A percentile compares a stretch with the other conserved stretches of the same genome.
phyloP scores from a whole-genome alignment of 495 filamentous ascomycete species.

The Penicillium bialowiezense region DNA sequence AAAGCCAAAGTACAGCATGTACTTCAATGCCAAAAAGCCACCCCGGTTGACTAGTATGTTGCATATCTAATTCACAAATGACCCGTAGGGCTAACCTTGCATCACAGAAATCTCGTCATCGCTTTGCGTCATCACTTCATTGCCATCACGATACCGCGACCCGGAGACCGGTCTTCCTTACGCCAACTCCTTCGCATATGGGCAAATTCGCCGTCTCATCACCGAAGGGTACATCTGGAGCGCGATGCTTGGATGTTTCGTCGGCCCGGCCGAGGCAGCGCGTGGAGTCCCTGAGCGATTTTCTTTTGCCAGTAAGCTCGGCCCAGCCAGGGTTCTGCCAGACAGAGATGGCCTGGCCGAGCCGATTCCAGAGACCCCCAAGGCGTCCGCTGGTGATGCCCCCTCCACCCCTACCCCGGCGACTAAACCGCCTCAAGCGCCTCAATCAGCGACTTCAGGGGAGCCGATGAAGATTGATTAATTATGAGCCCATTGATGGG shows the following conservation, averaged over 20 bases:
- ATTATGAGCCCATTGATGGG: conserved; percentile 1
- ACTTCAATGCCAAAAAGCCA: conserved; percentile 52
- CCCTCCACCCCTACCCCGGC: conserved; percentile 7
- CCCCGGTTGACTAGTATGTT: conserved; percentile 48
- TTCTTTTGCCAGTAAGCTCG: conserved; percentile 25
- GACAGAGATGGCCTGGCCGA: neutral
- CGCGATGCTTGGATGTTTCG: conserved; percentile 69
- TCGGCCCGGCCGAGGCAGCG: conserved; percentile 58
- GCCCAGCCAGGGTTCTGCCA: neutral
- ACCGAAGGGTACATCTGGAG: conserved; percentile 70
- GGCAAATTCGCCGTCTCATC: conserved; percentile 60
- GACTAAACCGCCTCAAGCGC: neutral
- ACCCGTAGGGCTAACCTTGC: conserved; percentile 14
- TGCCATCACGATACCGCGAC: conserved; percentile 74
- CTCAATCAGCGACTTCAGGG: neutral
- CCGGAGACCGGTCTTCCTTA: conserved; percentile 75
- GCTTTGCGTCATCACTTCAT: conserved; percentile 76
- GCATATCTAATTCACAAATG: conserved; percentile 7
- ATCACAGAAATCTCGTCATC: conserved; percentile 44
- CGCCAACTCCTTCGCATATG: conserved; percentile 69
- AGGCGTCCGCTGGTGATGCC: neutral
- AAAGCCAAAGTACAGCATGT: conserved; percentile 49
- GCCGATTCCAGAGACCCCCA: neutral
- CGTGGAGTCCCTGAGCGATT: conserved; percentile 69
- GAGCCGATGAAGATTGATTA: conserved; percentile 21